These are phyloP conservation scores for Pythium aquatile DNA, from an alignment of 352 stramenopile species.

Conservation along the genomic window DNA sequence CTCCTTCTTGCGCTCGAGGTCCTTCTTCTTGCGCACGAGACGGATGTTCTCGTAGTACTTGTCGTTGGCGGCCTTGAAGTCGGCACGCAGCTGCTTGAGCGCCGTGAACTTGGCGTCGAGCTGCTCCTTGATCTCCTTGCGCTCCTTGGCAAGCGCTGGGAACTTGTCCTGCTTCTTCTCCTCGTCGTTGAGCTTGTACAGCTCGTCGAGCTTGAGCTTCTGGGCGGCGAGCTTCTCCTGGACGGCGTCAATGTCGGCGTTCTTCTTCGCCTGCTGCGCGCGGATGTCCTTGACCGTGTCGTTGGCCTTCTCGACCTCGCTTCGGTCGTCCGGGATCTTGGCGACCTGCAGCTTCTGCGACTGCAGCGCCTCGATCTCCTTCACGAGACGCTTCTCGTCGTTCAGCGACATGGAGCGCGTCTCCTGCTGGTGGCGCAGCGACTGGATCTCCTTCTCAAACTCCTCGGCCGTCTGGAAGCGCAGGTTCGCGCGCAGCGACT, in stretches of 20 bases:
- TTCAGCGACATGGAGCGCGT: conserved; percentile 95
- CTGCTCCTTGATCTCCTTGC: conserved; percentile 90
- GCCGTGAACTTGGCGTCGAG: conserved; percentile 86
- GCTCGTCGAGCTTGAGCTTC: conserved; percentile 85
- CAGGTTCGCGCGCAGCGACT: conserved; percentile 57
- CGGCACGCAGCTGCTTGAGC: conserved; percentile 86
- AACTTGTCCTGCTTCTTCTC: conserved; percentile 88
- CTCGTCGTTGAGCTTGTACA: conserved; percentile 88
- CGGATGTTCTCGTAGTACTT: conserved; percentile 92
- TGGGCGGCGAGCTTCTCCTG: conserved; percentile 91
- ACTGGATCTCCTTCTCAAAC: conserved; percentile 90
- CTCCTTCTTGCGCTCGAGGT: conserved; percentile 80
- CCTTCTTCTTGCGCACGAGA: conserved; percentile 83
- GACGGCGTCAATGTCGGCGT: conserved; percentile 93
- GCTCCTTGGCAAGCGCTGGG: conserved; percentile 79
- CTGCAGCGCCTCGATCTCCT: conserved; percentile 94
- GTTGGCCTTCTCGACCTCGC: conserved; percentile 78
- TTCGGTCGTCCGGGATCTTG: conserved; percentile 80
- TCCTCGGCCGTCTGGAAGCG: conserved; percentile 89
- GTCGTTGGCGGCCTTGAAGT: conserved; percentile 93
- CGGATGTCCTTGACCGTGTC: conserved; percentile 77
- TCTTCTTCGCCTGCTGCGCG: conserved; percentile 85
- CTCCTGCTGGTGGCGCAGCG: conserved; percentile 91
- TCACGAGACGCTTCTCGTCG: conserved; percentile 97
- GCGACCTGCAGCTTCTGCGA: conserved; percentile 88